Evolutionary conservation across 202 grass and related monocot species (phyloP).

Genomic region (Cymbopogon flexuosus): DNA sequence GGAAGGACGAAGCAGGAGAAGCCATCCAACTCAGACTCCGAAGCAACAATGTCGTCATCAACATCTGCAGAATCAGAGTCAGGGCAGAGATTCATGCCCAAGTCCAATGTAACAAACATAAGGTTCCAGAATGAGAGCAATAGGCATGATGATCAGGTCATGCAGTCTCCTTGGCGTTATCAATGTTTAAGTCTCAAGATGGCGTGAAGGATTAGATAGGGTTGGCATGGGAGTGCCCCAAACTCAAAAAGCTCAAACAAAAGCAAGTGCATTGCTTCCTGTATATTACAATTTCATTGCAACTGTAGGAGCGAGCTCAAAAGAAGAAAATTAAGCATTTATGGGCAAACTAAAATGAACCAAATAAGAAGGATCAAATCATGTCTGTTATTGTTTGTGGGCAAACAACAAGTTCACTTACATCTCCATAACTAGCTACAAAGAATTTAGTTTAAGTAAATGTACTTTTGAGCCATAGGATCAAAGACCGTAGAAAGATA

Average conservation of each 20-base stretch:
- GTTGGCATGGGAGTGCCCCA: conserved; percentile 11
- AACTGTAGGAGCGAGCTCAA: conserved; percentile 5
- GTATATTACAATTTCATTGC: conserved; percentile 40
- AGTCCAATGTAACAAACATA: conserved; percentile 35
- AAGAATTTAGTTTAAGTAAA: not conserved
- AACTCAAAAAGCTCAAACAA: conserved; percentile 14
- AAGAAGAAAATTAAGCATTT: conserved; percentile 7
- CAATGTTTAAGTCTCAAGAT: conserved; percentile 59
- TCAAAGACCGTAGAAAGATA: not conserved
- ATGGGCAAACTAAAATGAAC: not conserved
- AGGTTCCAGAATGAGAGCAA: conserved; percentile 51
- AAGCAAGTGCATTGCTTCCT: conserved; percentile 29
- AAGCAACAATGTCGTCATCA: conserved; percentile 36
- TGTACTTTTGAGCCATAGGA: not conserved
- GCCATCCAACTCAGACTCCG: conserved; percentile 43
- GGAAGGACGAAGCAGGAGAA: conserved; percentile 36
- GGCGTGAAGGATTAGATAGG: conserved; percentile 39
- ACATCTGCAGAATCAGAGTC: conserved; percentile 51
- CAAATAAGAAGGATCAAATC: not conserved
- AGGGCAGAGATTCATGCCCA: not conserved
- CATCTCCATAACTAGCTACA: not conserved
- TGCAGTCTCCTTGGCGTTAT: conserved; percentile 61
- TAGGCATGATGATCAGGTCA: conserved; percentile 49
- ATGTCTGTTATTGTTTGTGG: not conserved
- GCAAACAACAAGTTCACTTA: conserved; percentile 20